Base-by-base conservation (phyloP, 352 stramenopile species). In the Salisapilia sapeloensis region DNA sequence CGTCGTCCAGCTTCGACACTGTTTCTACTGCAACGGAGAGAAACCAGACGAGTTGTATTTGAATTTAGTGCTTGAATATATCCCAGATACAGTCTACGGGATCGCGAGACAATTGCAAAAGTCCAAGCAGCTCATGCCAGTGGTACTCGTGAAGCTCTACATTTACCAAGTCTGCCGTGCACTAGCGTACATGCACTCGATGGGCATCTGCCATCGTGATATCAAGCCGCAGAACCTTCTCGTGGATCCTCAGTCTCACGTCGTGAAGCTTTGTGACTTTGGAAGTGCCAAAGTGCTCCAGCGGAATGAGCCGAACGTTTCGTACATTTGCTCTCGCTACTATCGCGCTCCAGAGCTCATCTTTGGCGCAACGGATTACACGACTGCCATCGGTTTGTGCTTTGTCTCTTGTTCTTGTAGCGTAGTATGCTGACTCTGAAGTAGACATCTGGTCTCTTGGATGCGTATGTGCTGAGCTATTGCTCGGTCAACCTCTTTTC, bases 191-290 rank as follows among this genome's bases (percentile, higher is more conserved):
- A 98, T 99, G 46, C 96, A 99, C 51, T 76, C 76, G 4, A 78
- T 92, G 20, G 95, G 93, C 24, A 98, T 99, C 40, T 99, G 94
- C 52, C 95, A 99, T 55, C 81, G 93, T 24, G 96, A 99, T 55
- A 99, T 99, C 50, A 99, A 99, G 63, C 96, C 96, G 19, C 95
- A 99, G 56, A 99, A 99, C 55, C 47, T 99, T 38, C 57, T 99
- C 36, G 69, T 99, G 30, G 86, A 99, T 55, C 92, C 94, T 11
- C 66, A 78, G 20, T 96, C 89, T 18, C 92, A 98, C 42, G 75
- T 98, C 19, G 64, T 99, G 33, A 99, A 99, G 57, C 74, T 99
- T 8, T 99, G 95, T 54, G 96, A 99, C 67, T 99, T 99, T 75
- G 96, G 96, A 25, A 96, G 79, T 42, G 81, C 84, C 34, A 94